Base-by-base conservation (phyloP, 73 alveolate species). In the Paramecium caudatum region DNA sequence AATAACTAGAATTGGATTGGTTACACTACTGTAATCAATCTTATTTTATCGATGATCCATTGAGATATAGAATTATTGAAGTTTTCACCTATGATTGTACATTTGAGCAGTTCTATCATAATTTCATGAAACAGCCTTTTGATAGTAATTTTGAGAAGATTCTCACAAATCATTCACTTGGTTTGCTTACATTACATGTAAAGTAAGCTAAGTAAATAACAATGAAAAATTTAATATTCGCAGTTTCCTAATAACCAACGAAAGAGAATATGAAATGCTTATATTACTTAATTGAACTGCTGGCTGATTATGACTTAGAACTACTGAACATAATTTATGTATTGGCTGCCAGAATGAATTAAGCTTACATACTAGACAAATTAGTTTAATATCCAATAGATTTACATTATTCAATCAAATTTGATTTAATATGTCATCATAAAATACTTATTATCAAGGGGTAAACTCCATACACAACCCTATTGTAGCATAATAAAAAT, bases 1-100 rank as follows among this genome's bases (percentile, higher is more conserved):
- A 55, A 23, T 21, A 55, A 55, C 30, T 55, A 10, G 80, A 55
- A 55, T 23, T 55, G 6, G 80, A 55, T 55, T 55, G 80, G 80
- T 4, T 55, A 55, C 23, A 55, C 30, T 55, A 55, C 16, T 55
- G 80, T 21, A 55, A 55, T 55, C 0, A 27, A 37, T 55, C 80
- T 3, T 55, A 23, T 10, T 55, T 55, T 55, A 55, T 55, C 46
- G 80, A 55, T 23, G 80, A 55, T 10, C n/a, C 23, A 55, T 4
- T 8, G 30, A 10, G 15, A 0, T 27, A 55, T 7, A 55, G 30
- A 55, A 27, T 55, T 10, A 3, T 55, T 19, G n/a, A 0, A 27
- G 80, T 55, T 23, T 55, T 55, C 16, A 12, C 80, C 1, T 12
- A 55, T 5, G 80, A 55, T 55, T 55, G 80, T 10, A 19, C 80